Conservation (phyloP, 2,329 filamentous ascomycete genomes). For the Trichoderma koningiopsis region DNA sequence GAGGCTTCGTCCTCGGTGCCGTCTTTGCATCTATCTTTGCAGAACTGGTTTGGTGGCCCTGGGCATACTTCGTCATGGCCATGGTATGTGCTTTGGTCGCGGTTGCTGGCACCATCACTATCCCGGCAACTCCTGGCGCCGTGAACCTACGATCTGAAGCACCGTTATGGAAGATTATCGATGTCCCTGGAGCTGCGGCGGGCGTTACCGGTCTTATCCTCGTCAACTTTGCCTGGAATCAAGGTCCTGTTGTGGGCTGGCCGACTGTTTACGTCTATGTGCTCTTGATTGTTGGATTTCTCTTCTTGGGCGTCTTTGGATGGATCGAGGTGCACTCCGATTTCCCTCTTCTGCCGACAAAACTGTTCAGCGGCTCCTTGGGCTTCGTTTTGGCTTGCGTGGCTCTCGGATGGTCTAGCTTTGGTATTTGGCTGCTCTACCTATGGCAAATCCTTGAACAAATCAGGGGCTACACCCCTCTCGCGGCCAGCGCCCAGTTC, state of each 20-base stretch:
- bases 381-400: conserved; percentile 55
- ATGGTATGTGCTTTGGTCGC: conserved; percentile 36
- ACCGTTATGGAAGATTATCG: conserved; percentile 33
- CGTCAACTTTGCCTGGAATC: conserved; percentile 65
- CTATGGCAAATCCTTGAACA: conserved; percentile 48
- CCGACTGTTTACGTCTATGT: conserved; percentile 53
- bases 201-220: conserved; percentile 57
- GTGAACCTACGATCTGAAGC: not conserved
- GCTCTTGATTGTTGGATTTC: conserved; percentile 55
- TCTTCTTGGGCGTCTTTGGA: conserved; percentile 56
- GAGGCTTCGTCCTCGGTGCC: conserved; percentile 37
- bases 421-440: conserved; percentile 53
- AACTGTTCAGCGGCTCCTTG: conserved; percentile 15
- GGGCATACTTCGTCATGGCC: conserved; percentile 45
- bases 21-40: conserved; percentile 32
- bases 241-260: conserved; percentile 61
- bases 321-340: conserved; percentile 46
- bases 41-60: conserved; percentile 45
- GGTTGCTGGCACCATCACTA: conserved; percentile 33
- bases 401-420: conserved; percentile 51
- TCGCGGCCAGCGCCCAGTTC: conserved; percentile 45
- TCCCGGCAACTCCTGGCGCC: conserved; percentile 32
- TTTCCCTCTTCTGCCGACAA: conserved; percentile 18
- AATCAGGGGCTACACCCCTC: conserved; percentile 42
- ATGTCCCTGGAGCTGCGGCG: conserved; percentile 38